Evolutionary conservation across 352 stramenopile genomes (phyloP).

Genomic region (Phytophthora sansomeana): DNA sequence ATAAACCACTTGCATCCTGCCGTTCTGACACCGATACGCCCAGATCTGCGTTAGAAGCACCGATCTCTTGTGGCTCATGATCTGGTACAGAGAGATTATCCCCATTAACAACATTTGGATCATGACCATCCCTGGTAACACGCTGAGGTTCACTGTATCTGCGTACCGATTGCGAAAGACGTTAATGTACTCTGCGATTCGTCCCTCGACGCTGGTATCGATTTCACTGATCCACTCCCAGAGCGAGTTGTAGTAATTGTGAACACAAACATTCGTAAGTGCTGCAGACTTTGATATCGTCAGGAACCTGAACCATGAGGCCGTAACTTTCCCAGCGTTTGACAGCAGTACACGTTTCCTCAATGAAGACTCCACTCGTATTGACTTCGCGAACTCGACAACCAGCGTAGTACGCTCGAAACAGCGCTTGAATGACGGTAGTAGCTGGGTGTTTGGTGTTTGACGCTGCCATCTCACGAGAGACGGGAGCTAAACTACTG

Average conservation of each 20-base stretch:
- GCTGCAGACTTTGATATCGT: conserved; percentile 36
- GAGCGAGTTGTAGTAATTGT: conserved; percentile 46
- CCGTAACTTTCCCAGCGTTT: conserved; percentile 37
- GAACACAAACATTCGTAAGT: conserved; percentile 31
- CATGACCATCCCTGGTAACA: conserved; percentile 36
- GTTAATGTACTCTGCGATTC: conserved; percentile 33
- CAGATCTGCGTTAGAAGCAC: conserved; percentile 46
- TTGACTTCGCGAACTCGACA: conserved; percentile 31
- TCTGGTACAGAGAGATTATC: conserved; percentile 37
- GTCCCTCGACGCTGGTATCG: conserved; percentile 14
- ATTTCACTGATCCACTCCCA: conserved; percentile 36
- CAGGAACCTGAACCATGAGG: conserved; percentile 35
- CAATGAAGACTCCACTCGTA: conserved; percentile 33
- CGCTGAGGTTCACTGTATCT: conserved; percentile 26
- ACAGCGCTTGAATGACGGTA: conserved; percentile 34
- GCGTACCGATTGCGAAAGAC: conserved; percentile 36
- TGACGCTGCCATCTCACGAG: conserved; percentile 18
- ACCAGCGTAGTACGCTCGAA: conserved; percentile 34
- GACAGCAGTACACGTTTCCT: conserved; percentile 21
- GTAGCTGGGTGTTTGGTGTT: conserved; percentile 21
- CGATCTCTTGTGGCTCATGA: conserved; percentile 40
- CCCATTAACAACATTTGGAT: conserved; percentile 42
- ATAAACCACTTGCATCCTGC: conserved; percentile 34
- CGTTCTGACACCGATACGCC: conserved; percentile 42
- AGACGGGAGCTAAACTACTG: conserved; percentile 29